phyloP scores from a whole-genome alignment of 345 rosid species.

The Bruguiera gymnorhiza region DNA sequence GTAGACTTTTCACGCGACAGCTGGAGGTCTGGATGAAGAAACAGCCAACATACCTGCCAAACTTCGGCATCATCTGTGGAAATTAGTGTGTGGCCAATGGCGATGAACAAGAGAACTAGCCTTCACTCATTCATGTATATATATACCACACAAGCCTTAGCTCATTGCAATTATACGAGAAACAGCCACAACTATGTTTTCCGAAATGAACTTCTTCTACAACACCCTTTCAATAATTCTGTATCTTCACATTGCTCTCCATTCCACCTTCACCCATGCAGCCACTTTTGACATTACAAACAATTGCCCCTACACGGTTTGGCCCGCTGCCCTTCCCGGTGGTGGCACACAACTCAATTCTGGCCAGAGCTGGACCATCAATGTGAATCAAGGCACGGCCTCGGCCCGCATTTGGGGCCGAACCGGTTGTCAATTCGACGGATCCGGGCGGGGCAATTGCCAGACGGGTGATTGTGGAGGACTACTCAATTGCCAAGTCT shows the following conservation, averaged over 20 bases:
- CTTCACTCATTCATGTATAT: too few species aligned
- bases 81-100: too few species aligned
- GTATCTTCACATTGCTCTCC: background rate
- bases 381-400: background rate
- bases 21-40: too few species aligned
- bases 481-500: background rate
- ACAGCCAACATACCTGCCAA: too few species aligned
- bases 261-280: slow-evolving; percentile 24
- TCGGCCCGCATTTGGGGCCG: slow-evolving; percentile 21
- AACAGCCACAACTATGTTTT: background rate
- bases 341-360: slow-evolving; percentile 5
- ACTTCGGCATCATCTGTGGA: too few species aligned
- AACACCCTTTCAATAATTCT: background rate
- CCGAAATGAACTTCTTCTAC: background rate
- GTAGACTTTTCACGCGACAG: too few species aligned
- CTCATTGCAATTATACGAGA: too few species aligned
- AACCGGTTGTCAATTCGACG: slow-evolving; percentile 19
- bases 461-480: slow-evolving; percentile 20
- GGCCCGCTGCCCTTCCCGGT: slow-evolving; percentile 19
- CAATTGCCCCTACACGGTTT: slow-evolving; percentile 9
- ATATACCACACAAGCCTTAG: too few species aligned
- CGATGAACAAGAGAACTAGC: too few species aligned
- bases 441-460: background rate
- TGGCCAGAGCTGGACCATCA: background rate
- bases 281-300: slow-evolving; percentile 8